Percentiles rank a stretch among this genome's conserved stretches.
These are phyloP conservation scores for Aspergillus egyptiacus DNA, from an alignment of 495 filamentous ascomycete genomes.

Conservation along the genomic window DNA sequence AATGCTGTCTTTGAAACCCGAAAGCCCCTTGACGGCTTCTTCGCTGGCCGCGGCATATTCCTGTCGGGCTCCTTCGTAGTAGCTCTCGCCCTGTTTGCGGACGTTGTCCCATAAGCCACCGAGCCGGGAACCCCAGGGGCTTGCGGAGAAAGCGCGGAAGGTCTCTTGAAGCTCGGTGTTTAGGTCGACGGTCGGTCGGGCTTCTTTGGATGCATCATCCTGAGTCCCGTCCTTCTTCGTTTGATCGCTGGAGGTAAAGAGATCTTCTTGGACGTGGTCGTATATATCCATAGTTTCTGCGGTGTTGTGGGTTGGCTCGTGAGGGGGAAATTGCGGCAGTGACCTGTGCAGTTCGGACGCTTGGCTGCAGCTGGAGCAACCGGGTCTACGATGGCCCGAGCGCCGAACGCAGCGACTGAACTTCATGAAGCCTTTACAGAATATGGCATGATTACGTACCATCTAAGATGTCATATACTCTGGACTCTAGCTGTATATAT, in stretches of 20 bases:
- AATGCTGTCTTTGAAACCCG: slow-evolving; percentile 60
- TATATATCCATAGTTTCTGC: slow-evolving; percentile 82
- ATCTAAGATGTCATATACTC: neutral
- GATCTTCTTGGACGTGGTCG: slow-evolving; percentile 90
- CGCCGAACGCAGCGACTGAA: neutral
- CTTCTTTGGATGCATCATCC: slow-evolving; percentile 28
- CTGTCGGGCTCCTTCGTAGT: slow-evolving; percentile 77
- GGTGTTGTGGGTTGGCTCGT: neutral
- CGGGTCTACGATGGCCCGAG: slow-evolving; percentile 24
- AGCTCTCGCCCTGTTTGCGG: slow-evolving; percentile 81
- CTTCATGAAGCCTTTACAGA: too few relatives aligned
- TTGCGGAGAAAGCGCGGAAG: slow-evolving; percentile 84
- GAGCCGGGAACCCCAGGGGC: slow-evolving; percentile 83
- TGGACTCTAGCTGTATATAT: slow-evolving; percentile 2
- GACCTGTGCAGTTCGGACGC: slow-evolving; percentile 3
- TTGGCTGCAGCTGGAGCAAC: slow-evolving; percentile 9
- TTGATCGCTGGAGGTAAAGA: slow-evolving; percentile 54
- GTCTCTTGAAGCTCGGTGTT: slow-evolving; percentile 91
- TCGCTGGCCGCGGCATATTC: slow-evolving; percentile 72
- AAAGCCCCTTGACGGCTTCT: slow-evolving; percentile 80
- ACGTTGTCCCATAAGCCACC: slow-evolving; percentile 86
- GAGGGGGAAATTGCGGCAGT: slow-evolving; percentile 1
- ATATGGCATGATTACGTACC: too few relatives aligned
- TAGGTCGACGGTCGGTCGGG: slow-evolving; percentile 52
- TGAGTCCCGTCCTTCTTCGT: slow-evolving; percentile 41